Base-by-base conservation (phyloP, 2,329 filamentous ascomycete species). In the Fusarium avenaceum region DNA sequence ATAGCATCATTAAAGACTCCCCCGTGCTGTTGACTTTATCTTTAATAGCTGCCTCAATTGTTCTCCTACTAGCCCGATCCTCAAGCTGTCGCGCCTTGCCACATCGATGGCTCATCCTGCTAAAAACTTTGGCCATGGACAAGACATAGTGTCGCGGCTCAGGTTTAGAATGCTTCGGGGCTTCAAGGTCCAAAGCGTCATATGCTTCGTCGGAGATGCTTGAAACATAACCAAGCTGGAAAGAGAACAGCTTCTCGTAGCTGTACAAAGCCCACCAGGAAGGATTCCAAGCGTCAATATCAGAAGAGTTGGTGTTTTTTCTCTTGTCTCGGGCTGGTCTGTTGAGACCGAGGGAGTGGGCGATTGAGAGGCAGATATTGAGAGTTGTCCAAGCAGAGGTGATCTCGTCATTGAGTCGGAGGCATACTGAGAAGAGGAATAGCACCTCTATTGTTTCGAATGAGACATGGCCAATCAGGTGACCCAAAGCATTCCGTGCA, bases 311-410 rank as follows among this genome's bases (percentile, higher is more conserved):
- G 14, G 22, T 8, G 0, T 8, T 57, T 0, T 20, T 62, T 0
- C 10, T 30, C 5, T 39, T 15, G 0, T 38, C 20, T 1, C 26
- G 35, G 0, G 38, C 46, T 0, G 33, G 33, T 0, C 43, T n/a
- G 0, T 55, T 46, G 0, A 62, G 47, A 0, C 57, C 57, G 0
- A 62, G 28, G 0, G 40, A 55, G 11, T 62, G 58, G 0, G 58
- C 47, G 0, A 62, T 42, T 0, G 58, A 62, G 0, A 62, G 28
- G 4, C 58, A 62, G 7, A 47, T 38, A 62, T 40, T 0, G 8
- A 24, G 24, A 7, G 58, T 43, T 9, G 58, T 62, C 58, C 58
- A 62, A 0, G 58, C 50, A 2, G 58, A 61, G 1, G 38, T 62
- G 4, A 62, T 54, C 0, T 62, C 58, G 6, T 62, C 58, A 6